A percentile compares a stretch with the other conserved stretches of the same genome.
Conservation (phyloP, 2,329 filamentous ascomycete species). For the Cephalotrichum gorgonifer region DNA sequence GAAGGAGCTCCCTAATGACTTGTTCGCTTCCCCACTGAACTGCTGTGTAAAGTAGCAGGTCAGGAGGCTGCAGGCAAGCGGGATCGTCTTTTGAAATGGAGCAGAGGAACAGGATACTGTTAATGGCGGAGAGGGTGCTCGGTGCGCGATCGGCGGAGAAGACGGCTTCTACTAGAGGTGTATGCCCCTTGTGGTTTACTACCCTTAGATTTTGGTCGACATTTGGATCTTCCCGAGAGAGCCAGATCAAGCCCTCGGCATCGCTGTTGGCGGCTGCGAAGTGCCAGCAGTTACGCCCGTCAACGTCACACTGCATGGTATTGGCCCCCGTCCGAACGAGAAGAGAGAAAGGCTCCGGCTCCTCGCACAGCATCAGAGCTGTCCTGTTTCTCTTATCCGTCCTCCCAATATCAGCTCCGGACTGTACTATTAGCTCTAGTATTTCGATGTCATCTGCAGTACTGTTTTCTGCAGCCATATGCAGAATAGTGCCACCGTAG, state of each 20-base stretch:
- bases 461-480: not conserved
- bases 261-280: conserved; percentile 22
- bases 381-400: not conserved
- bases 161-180: conserved; percentile 21
- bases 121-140: not conserved
- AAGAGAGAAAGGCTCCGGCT: not conserved
- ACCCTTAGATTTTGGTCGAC: conserved; percentile 16
- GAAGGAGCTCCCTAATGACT: conserved; percentile 2
- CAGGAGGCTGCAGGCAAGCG: not conserved
- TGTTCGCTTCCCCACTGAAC: conserved; percentile 5
- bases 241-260: conserved; percentile 15
- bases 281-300: conserved; percentile 27
- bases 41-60: conserved; percentile 2
- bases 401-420: not conserved
- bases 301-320: not conserved
- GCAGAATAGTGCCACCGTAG: not conserved
- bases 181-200: conserved; percentile 11
- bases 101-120: not conserved
- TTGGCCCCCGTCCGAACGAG: not conserved
- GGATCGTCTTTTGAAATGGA: not conserved
- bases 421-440: not conserved
- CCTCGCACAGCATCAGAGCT: conserved; percentile 4
- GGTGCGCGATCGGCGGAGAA: not conserved
- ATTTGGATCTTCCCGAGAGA: conserved; percentile 18
- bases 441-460: not conserved